Evolutionary conservation across 1,284 basidiomycete species (phyloP).

Genomic region (Acaromyces ingoldii): DNA sequence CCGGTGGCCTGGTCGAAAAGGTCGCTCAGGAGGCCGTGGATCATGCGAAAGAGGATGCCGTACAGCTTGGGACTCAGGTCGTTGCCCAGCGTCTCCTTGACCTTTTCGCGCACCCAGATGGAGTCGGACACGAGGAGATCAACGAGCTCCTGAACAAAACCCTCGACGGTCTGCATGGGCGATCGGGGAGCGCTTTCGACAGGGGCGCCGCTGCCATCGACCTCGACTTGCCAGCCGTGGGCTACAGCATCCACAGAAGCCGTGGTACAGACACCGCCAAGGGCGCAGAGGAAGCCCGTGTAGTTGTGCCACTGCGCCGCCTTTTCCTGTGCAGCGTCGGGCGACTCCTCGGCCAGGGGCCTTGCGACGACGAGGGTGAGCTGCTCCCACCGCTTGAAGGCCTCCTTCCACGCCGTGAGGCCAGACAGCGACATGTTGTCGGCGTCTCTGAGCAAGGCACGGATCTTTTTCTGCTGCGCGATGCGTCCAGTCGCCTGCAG

Average conservation of each 20-base stretch:
- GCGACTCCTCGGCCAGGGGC: constrained; percentile 57
- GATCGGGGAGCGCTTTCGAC: constrained; percentile 3
- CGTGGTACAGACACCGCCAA: constrained; percentile 62
- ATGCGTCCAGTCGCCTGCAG: constrained; percentile 58
- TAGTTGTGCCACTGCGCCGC: constrained; percentile 74
- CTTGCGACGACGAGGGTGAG: constrained; percentile 49
- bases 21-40: constrained; percentile 43
- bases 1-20: constrained; percentile 45
- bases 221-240: background rate
- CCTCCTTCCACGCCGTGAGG: constrained; percentile 74
- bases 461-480: constrained; percentile 72
- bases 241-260: constrained; percentile 6
- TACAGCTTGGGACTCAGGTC: constrained; percentile 33
- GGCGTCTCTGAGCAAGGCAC: constrained; percentile 65
- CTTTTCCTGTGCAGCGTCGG: constrained; percentile 31
- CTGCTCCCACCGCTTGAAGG: constrained; percentile 65
- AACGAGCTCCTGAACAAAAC: constrained; percentile 44
- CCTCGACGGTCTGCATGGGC: constrained; percentile 28
- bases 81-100: constrained; percentile 44
- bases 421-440: constrained; percentile 63
- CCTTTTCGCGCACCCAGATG: constrained; percentile 46
- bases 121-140: constrained; percentile 46
- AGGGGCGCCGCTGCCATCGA: too few species aligned
- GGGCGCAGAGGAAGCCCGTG: constrained; percentile 71
- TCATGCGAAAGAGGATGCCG: constrained; percentile 41